Base-by-base conservation (phyloP, 805 yeast genomes). In the Lachancea waltii region DNA sequence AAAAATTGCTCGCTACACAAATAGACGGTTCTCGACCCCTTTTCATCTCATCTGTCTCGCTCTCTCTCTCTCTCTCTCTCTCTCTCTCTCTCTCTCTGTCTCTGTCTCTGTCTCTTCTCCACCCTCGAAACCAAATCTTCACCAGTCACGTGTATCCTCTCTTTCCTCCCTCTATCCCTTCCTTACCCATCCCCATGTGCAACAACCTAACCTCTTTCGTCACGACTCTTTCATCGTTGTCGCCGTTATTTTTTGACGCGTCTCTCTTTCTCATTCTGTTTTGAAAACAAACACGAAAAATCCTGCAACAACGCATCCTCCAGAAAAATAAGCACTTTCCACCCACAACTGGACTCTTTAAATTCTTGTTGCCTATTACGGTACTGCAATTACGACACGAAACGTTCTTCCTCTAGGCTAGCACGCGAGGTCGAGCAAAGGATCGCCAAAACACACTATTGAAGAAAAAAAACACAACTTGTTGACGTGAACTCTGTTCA, bases 351-450 rank as follows among this genome's bases (percentile, higher is more conserved):
- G 13, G 10, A 7, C 13, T 11, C 13, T 11, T 23, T 15, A 30
- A 30, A 30, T 28, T 28, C 33, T 30, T 16, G 14, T 30, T 30
- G 18, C 33, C 33, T n/a, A 18, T 15, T 30, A 18, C 5, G 33
- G 33, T 7, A 30, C 33, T 30, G 13, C 33, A 30, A 30, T 30
- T 20, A 18, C 33, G 20, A 16, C 21, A 30, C 17, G 20, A 30
- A 19, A 15, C 18, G 33, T 9, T 16, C 33, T 11, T 4, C 15
- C 14, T 28, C 14, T 28, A 14, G 30, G 30, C 14, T 14, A n/a
- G 19, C 18, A 14, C 10, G 19, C 18, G 30, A n/a, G 19, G 15
- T 5, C 19, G 30, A 17, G 30, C 30, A 15, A 5, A 28, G 30
- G 26, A 23, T 13, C 13, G 7, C 26, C 13, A 23, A 13, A 11